Percentiles rank a stretch among this genome's conserved stretches.
These are phyloP conservation scores for Sporothrix pseudoabietina DNA, from an alignment of 2,329 filamentous ascomycete species.

Conservation along the genomic window DNA sequence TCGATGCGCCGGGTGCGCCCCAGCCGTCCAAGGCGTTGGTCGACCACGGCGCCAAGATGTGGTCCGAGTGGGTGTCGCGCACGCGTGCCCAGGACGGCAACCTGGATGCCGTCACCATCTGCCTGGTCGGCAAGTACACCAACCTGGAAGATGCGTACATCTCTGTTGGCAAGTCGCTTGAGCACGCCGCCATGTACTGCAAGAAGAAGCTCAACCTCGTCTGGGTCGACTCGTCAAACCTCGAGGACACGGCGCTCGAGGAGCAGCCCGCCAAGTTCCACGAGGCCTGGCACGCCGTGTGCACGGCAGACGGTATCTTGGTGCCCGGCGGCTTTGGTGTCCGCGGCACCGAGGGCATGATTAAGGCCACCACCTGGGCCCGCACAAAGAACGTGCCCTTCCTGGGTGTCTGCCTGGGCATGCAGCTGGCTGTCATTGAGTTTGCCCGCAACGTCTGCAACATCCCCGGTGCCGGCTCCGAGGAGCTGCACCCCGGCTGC, in stretches of 20 bases:
- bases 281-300: constrained; percentile 81
- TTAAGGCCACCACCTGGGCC: constrained; percentile 82
- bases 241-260: constrained; percentile 68
- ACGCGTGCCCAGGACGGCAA: constrained; percentile 54
- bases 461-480: constrained; percentile 57
- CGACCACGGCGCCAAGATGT: constrained; percentile 69
- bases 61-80: constrained; percentile 70
- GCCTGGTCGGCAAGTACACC: constrained; percentile 89
- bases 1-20: constrained; percentile 58
- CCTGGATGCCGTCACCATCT: constrained; percentile 74
- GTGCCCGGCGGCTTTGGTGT: constrained; percentile 78
- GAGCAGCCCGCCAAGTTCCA: constrained; percentile 72
- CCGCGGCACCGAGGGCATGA: constrained; percentile 87
- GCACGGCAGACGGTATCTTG: constrained; percentile 67
- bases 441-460: constrained; percentile 76
- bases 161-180: constrained; percentile 74
- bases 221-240: constrained; percentile 82
- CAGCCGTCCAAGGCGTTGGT: constrained; percentile 58
- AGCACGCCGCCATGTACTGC: constrained; percentile 89
- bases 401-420: constrained; percentile 86
- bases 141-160: constrained; percentile 84
- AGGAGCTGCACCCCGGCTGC: constrained; percentile 59
- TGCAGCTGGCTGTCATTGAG: constrained; percentile 92
- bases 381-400: constrained; percentile 79
- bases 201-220: constrained; percentile 75